A percentile compares a stretch with the other conserved stretches of the same genome.
phyloP scores from a whole-genome alignment of 345 rosid species.

The Chamaenerion angustifolium region DNA sequence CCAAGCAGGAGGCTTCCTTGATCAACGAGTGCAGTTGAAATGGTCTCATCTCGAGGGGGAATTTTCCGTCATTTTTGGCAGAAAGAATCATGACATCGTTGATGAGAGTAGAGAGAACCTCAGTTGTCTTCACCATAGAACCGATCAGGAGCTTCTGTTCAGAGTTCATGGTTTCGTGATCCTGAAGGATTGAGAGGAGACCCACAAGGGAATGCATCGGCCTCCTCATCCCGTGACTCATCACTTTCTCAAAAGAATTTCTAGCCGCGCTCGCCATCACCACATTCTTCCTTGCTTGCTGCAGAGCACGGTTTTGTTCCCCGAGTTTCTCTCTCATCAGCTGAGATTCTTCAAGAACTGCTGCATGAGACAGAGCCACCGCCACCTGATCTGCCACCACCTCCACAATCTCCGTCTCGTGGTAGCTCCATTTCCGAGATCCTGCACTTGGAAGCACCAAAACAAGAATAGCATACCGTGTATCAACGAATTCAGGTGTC shows the following conservation, averaged over 20 bases:
- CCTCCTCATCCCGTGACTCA: constrained; percentile 88
- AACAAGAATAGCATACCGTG: constrained; percentile 71
- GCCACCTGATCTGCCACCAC: constrained; percentile 98
- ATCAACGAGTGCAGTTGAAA: constrained; percentile 52
- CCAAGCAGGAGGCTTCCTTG: constrained; percentile 65
- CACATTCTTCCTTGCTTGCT: constrained; percentile 51
- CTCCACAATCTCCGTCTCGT: constrained; percentile 75
- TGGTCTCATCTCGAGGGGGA: constrained; percentile 42
- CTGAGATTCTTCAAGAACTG: constrained; percentile 91
- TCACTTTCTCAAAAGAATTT: constrained; percentile 64
- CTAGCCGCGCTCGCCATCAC: constrained; percentile 88
- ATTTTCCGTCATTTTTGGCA: constrained; percentile 45
- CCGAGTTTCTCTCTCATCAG: constrained; percentile 79
- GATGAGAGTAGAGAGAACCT: constrained; percentile 63
- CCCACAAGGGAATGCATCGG: constrained; percentile 85
- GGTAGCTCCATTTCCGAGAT: constrained; percentile 64
- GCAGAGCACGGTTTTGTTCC: constrained; percentile 77
- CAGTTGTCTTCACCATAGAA: constrained; percentile 67
- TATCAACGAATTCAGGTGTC: constrained; percentile 57
- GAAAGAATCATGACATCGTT: constrained; percentile 54
- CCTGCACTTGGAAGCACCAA: constrained; percentile 60
- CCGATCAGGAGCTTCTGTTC: constrained; percentile 61
- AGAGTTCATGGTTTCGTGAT: constrained; percentile 36
- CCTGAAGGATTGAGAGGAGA: constrained; percentile 65
- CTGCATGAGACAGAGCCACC: constrained; percentile 94